phyloP scores from a whole-genome alignment of 805 yeast species.

The Komagataella kurtzmanii region DNA sequence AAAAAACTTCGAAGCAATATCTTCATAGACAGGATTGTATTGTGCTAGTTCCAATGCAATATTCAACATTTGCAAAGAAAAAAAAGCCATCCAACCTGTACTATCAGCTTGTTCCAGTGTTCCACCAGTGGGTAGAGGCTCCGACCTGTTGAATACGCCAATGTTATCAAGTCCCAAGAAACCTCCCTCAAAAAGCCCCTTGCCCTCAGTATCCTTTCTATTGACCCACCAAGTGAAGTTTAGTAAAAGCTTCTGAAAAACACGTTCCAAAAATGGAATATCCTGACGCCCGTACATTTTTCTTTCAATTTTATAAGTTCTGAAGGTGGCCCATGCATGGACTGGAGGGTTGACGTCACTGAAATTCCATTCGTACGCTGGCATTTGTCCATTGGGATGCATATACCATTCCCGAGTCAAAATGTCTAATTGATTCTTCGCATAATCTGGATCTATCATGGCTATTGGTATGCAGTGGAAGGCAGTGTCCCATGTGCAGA shows the following conservation, averaged over 20 bases:
- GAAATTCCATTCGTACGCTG: constrained; percentile 95
- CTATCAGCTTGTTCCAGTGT: constrained; percentile 86
- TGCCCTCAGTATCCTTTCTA: constrained; percentile 75
- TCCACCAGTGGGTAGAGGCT: constrained; percentile 89
- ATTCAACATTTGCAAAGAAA: constrained; percentile 79
- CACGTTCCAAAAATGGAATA: constrained; percentile 74
- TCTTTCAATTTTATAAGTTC: constrained; percentile 79
- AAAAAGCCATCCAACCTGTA: constrained; percentile 97
- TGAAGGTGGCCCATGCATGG: constrained; percentile 89
- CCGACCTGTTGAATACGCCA: constrained; percentile 86
- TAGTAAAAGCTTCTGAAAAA: constrained; percentile 77
- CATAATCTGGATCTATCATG: constrained; percentile 86
- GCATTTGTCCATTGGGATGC: constrained; percentile 97
- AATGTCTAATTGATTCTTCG: constrained; percentile 76
- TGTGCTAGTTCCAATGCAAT: constrained; percentile 86
- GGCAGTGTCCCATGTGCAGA: constrained; percentile 95
- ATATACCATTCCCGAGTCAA: constrained; percentile 91
- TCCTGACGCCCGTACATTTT: constrained; percentile 77
- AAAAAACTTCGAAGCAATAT: constrained; percentile 86
- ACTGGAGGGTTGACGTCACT: constrained; percentile 96
- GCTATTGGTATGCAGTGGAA: constrained; percentile 90
- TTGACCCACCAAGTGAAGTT: constrained; percentile 98
- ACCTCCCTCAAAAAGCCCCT: constrained; percentile 89
- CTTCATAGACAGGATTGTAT: constrained; percentile 76
- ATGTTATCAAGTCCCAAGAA: constrained; percentile 87